A percentile compares a stretch with the other conserved stretches of the same genome.
Conservation (phyloP, 495 filamentous ascomycete species). For the Trichoderma asperelloides region DNA sequence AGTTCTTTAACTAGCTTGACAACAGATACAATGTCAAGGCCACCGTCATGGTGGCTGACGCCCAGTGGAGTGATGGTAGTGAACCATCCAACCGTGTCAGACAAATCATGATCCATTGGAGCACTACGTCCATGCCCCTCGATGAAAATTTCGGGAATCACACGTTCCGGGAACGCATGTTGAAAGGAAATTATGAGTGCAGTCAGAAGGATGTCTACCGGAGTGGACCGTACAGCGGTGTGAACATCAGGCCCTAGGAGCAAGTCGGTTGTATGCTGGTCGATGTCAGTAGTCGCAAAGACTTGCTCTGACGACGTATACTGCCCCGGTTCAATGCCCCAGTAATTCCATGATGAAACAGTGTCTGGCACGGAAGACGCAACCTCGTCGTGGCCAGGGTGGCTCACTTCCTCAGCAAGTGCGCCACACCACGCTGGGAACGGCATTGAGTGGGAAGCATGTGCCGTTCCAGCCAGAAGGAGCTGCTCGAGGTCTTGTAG, state of each 20-base stretch:
- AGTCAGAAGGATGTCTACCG: slow-evolving; percentile 39
- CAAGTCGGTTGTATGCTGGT: too few relatives aligned
- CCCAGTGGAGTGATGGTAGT: slow-evolving; percentile 36
- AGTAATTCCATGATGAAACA: slow-evolving; percentile 31
- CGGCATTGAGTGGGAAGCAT: slow-evolving; percentile 27
- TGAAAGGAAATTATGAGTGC: slow-evolving; percentile 41
- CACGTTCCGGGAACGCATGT: slow-evolving; percentile 42
- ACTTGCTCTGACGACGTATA: slow-evolving; percentile 35
- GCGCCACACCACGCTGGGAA: slow-evolving; percentile 24
- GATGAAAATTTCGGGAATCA: slow-evolving; percentile 45
- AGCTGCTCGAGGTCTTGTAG: slow-evolving; percentile 58
- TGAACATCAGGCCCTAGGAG: too few relatives aligned
- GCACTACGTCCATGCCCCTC: slow-evolving; percentile 40
- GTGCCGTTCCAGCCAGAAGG: slow-evolving; percentile 33
- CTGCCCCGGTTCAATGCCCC: slow-evolving; percentile 33
- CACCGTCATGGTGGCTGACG: slow-evolving; percentile 24
- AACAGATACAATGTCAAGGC: too few relatives aligned
- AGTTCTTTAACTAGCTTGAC: slow-evolving; percentile 35
- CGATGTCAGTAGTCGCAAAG: too few relatives aligned
- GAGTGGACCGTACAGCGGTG: too few relatives aligned
- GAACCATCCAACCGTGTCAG: slow-evolving; percentile 43
- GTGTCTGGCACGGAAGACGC: too few relatives aligned
- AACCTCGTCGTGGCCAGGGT: too few relatives aligned
- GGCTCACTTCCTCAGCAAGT: too few relatives aligned
- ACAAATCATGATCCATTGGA: slow-evolving; percentile 27